Conservation (phyloP, 495 filamentous ascomycete genomes). For the Chaetomium tenue region DNA sequence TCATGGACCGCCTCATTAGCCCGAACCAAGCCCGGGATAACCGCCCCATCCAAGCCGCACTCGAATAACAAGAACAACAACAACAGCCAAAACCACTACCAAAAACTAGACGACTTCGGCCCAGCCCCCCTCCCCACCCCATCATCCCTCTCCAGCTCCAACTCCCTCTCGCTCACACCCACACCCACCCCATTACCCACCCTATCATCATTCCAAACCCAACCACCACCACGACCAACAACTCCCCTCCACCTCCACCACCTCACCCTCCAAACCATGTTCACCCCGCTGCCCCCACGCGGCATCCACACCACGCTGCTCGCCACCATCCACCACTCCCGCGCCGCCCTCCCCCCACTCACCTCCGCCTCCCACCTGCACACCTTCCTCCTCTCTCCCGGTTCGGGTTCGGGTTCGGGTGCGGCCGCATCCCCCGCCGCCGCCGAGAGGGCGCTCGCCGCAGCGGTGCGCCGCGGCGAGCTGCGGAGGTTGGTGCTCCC, state of each 20-base stretch:
- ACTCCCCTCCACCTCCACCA: slow-evolving; percentile 59
- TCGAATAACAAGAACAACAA: slow-evolving; percentile 44
- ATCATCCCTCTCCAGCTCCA: slow-evolving; percentile 23
- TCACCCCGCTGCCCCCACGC: slow-evolving; percentile 61
- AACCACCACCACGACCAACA: too few species aligned
- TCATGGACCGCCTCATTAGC: slow-evolving; percentile 44
- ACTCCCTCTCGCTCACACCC: not conserved
- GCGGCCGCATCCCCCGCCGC: slow-evolving; percentile 62
- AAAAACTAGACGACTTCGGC: slow-evolving; percentile 56
- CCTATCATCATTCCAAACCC: too few species aligned
- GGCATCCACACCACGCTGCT: slow-evolving; percentile 73
- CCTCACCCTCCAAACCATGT: slow-evolving; percentile 64
- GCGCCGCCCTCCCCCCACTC: slow-evolving; percentile 63
- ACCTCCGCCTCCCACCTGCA: slow-evolving; percentile 66
- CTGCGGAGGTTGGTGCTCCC: slow-evolving; percentile 67
- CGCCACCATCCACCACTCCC: slow-evolving; percentile 66
- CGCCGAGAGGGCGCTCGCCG: slow-evolving; percentile 66
- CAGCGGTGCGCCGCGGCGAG: slow-evolving; percentile 58
- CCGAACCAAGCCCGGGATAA: slow-evolving; percentile 55
- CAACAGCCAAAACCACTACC: slow-evolving; percentile 30
- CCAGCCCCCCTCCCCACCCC: slow-evolving; percentile 51
- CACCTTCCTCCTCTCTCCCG: slow-evolving; percentile 61
- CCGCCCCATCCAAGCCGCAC: slow-evolving; percentile 34
- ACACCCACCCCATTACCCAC: not conserved
- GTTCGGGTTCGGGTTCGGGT: slow-evolving; percentile 63